Conservation (phyloP, 345 rosid genomes). For the Punica granatum region DNA sequence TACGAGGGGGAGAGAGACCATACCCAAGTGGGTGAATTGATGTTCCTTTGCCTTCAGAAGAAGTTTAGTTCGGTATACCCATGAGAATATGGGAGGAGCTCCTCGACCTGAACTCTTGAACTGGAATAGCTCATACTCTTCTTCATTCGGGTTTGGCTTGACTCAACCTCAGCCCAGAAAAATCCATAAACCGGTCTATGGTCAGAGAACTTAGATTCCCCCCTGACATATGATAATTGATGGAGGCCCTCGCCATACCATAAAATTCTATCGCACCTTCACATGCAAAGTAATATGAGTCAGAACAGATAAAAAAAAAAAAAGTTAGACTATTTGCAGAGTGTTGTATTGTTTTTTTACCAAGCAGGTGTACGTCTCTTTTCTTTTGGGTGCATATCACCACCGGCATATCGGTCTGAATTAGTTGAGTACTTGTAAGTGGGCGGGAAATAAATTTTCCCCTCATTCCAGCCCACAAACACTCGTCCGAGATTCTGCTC, state of each 20-base stretch:
- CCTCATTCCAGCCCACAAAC: slow-evolving; percentile 91
- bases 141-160: slow-evolving; percentile 62
- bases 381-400: slow-evolving; percentile 83
- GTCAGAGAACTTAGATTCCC: slow-evolving; percentile 92
- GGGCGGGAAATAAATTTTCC: slow-evolving; percentile 95
- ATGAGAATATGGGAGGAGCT: slow-evolving; percentile 77
- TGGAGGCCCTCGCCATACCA: slow-evolving; percentile 98
- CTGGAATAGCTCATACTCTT: slow-evolving; percentile 64
- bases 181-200: slow-evolving; percentile 96
- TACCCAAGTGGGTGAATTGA: not conserved
- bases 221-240: slow-evolving; percentile 79
- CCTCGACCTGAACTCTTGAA: slow-evolving; percentile 83
- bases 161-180: slow-evolving; percentile 90
- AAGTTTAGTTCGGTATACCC: slow-evolving; percentile 95
- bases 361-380: slow-evolving; percentile 99
- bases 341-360: slow-evolving; percentile 22
- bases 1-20: not conserved
- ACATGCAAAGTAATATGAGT: not conserved
- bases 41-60: slow-evolving; percentile 34
- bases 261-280: slow-evolving; percentile 91
- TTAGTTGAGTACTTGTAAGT: slow-evolving; percentile 95
- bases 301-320: not conserved
- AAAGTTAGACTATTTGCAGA: not conserved
- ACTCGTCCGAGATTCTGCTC: slow-evolving; percentile 85
- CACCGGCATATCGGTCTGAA: slow-evolving; percentile 95